Evolutionary conservation across 1,284 basidiomycete genomes (phyloP).

Genomic region (Waitea zeae): DNA sequence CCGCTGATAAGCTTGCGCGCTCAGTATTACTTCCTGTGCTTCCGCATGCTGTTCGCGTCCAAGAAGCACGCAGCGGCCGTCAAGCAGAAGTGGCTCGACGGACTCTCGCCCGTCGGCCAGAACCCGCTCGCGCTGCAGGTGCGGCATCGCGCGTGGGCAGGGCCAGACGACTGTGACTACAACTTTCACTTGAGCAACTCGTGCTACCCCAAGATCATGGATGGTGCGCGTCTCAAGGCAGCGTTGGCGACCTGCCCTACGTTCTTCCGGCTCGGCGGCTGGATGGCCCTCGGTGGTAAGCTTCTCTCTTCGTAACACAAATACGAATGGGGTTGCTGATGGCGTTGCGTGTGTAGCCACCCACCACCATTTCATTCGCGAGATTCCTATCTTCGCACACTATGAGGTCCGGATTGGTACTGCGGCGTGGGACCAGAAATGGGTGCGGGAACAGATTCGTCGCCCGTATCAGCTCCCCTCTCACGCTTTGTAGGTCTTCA

Average conservation of each 20-base stretch:
- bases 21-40: slow-evolving; percentile 16
- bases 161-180: slow-evolving; percentile 53
- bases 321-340: background rate
- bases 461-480: background rate
- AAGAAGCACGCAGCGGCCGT: slow-evolving; percentile 10
- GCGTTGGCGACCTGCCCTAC: slow-evolving; percentile 38
- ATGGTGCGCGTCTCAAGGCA: slow-evolving; percentile 27
- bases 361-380: slow-evolving; percentile 59
- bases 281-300: slow-evolving; percentile 55
- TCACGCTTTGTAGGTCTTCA: slow-evolving; percentile 30
- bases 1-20: slow-evolving; percentile 24
- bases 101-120: slow-evolving; percentile 34
- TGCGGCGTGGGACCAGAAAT: slow-evolving; percentile 73
- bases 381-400: slow-evolving; percentile 55
- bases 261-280: slow-evolving; percentile 45
- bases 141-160: slow-evolving; percentile 32
- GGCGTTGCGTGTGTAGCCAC: slow-evolving; percentile 26
- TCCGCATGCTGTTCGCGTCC: slow-evolving; percentile 25
- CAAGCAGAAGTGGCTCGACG: slow-evolving; percentile 20
- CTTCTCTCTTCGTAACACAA: background rate
- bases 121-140: slow-evolving; percentile 30
- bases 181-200: slow-evolving; percentile 63
- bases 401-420: slow-evolving; percentile 59
- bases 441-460: slow-evolving; percentile 36
- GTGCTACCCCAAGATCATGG: slow-evolving; percentile 51